phyloP scores from a whole-genome alignment of 2,329 filamentous ascomycete genomes.

The Teratosphaeriaceae sp. region DNA sequence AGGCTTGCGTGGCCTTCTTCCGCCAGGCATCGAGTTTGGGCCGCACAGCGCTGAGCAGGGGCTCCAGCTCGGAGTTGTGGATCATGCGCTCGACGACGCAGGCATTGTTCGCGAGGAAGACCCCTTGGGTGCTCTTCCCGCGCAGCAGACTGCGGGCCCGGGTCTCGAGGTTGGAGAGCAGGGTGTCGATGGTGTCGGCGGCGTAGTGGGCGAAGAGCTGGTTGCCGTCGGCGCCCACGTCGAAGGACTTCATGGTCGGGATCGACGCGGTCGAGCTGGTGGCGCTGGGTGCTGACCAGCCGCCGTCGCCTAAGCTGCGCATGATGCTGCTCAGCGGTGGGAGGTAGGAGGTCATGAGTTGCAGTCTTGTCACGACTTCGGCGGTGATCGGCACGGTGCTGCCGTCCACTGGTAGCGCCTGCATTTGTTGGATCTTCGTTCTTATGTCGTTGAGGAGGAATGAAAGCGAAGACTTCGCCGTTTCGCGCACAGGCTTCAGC shows the following conservation, averaged over 20 bases:
- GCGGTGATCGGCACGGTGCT: constrained; percentile 69
- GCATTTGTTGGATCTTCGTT: constrained; percentile 58
- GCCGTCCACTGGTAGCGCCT: constrained; percentile 69
- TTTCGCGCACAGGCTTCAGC: constrained; percentile 83
- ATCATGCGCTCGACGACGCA: constrained; percentile 80
- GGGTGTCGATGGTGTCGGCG: constrained; percentile 75
- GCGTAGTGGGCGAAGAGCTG: constrained; percentile 88
- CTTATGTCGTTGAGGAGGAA: constrained; percentile 80
- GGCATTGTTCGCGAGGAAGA: constrained; percentile 86
- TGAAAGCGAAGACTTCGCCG: constrained; percentile 76
- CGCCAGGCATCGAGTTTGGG: constrained; percentile 67
- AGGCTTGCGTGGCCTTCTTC: constrained; percentile 75
- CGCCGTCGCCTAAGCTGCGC: constrained; percentile 85
- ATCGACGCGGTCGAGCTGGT: constrained; percentile 56
- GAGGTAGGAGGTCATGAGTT: constrained; percentile 81
- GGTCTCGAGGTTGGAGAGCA: constrained; percentile 67
- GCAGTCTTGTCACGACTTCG: constrained; percentile 79
- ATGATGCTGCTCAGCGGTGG: constrained; percentile 82
- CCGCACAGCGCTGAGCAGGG: constrained; percentile 51
- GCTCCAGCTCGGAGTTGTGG: constrained; percentile 67
- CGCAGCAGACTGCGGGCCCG: constrained; percentile 69
- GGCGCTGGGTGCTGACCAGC: constrained; percentile 60
- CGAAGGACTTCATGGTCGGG: constrained; percentile 69
- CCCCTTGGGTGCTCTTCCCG: constrained; percentile 70
- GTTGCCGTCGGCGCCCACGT: constrained; percentile 80